Evolutionary conservation across 371 early-diverging fungal species (phyloP).

Genomic region (Mucor saturninus): DNA sequence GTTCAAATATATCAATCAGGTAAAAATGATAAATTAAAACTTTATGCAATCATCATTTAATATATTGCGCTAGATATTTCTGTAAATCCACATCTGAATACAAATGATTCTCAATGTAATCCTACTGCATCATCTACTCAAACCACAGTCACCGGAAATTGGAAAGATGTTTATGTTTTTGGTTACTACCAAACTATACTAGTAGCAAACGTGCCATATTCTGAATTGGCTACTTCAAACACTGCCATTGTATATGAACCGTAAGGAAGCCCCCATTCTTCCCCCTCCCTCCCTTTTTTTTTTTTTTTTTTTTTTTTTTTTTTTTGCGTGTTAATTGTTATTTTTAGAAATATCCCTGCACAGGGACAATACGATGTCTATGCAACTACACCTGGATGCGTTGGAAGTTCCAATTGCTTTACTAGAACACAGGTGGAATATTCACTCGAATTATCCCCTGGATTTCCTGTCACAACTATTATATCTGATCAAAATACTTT

Average conservation of each 20-base stretch:
- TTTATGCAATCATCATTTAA: neutral
- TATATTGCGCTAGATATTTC: constrained; percentile 9
- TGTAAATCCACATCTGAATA: constrained; percentile 40
- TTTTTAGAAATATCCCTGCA: constrained; percentile 56
- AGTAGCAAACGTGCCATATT: constrained; percentile 37
- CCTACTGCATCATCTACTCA: constrained; percentile 22
- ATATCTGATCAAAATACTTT: constrained; percentile 48
- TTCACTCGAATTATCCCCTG: constrained; percentile 43
- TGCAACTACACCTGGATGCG: constrained; percentile 71
- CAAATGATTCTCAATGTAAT: constrained; percentile 9
- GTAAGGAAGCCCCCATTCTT: constrained; percentile 25
- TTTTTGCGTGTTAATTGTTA: neutral
- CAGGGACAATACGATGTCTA: constrained; percentile 69
- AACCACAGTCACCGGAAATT: constrained; percentile 39
- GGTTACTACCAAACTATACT: constrained; percentile 50
- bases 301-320: neutral
- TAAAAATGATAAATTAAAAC: constrained; percentile 14
- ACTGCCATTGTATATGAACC: constrained; percentile 60
- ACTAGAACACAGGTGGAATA: constrained; percentile 57
- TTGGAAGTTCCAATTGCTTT: constrained; percentile 59
- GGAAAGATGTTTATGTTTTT: constrained; percentile 40
- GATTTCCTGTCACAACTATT: constrained; percentile 23
- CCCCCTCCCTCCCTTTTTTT: too few species aligned
- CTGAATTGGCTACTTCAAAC: constrained; percentile 38
- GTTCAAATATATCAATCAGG: constrained; percentile 68